Base-by-base conservation (phyloP, 192 early-diverging fungal species). In the Backusella australiensis region DNA sequence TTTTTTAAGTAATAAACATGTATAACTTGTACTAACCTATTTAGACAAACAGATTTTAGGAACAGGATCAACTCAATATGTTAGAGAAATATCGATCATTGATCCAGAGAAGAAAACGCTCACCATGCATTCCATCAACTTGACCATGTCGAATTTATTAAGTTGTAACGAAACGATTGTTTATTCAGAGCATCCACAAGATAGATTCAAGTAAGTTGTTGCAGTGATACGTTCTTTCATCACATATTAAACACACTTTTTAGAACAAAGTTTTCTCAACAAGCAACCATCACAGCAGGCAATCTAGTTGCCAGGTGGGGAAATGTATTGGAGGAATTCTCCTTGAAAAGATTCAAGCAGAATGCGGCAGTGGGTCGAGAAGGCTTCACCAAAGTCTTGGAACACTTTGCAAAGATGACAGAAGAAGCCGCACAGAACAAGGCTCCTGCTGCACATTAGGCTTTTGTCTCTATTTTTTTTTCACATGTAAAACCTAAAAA, bases 51-150 rank as follows among this genome's bases (percentile, higher is more conserved):
- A 89, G 86, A 76, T 93, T 29, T 87, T 92, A 71, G 92, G 93
- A 53, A 92, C 90, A 65, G 83, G 81, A 1, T 88, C 92, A 38
- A 80, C 86, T 0, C 90, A 92, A 38, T 99, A 95, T 75, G 95
- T 97, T 78, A 90, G 93, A 49, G 98, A 99, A 86, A 92, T 94
- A 73, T 93, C 92, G 14, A 89, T 93, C 35, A 88, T 97, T 34
- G 96, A 99, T 79, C 95, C 95, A 6, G 82, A 84, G 14, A 85
- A 90, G 49, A 82, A 91, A 72, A 88, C 84, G 7, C 87, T 95
- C 77, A 90, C 87, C 2, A 94, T 96, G 87, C 87, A 86, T 46
- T 93, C 93, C 70, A 88, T 89, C 38, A 99, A 98, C 81, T 85
- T 99, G 66, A 92, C 93, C 23, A 93, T 95, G 87, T 90, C 92